Base-by-base conservation (phyloP, 257 asterid species). In the Penstemon eatonii region DNA sequence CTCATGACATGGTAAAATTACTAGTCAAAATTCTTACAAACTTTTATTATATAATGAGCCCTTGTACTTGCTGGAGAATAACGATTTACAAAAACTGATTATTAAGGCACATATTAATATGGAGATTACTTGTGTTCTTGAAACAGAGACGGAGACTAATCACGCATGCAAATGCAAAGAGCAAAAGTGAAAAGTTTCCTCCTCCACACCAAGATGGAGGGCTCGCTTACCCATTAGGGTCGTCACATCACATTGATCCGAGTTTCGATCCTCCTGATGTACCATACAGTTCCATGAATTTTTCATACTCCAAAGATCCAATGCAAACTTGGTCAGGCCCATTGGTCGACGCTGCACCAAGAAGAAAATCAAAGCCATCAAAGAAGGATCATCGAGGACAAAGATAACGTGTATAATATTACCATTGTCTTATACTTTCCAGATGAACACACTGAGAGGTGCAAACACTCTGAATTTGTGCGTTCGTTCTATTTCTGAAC, bases 191-290 rank as follows among this genome's bases (percentile, higher is more conserved):
- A 68, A 90, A 90, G 67, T 90, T 90, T 63, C 97, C 97, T 56
- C 97, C 97, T 5, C 97, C 96, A 13, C 96, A 88, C 78, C 88
- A 86, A 67, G 97, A 88, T 43, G 97, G 96, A 39, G 89, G 92
- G 6, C 82, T 90, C 9, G 89, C 90, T 51, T 90, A 80, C 73
- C 82, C 89, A 8, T 63, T 88, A 56, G 96, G 89, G 0, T 66
- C 84, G 5, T 81, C 92, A 4, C 84, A 81, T 75, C 85, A 83
- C 81, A 79, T 81, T 55, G 87, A 84, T 51, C 79, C 90, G 12
- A 64, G 68, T 33, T 77, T 66, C 63, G 94, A 90, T 64, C 89
- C 89, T 38, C 89, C 97, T 7, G 85, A 80, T 8, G 86, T 83
- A 62, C 89, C 96, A 5, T 90, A 77, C 87, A 86, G 89, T 47